Conservation (phyloP, 331 rosid species). For the Phaseolus coccineus region DNA sequence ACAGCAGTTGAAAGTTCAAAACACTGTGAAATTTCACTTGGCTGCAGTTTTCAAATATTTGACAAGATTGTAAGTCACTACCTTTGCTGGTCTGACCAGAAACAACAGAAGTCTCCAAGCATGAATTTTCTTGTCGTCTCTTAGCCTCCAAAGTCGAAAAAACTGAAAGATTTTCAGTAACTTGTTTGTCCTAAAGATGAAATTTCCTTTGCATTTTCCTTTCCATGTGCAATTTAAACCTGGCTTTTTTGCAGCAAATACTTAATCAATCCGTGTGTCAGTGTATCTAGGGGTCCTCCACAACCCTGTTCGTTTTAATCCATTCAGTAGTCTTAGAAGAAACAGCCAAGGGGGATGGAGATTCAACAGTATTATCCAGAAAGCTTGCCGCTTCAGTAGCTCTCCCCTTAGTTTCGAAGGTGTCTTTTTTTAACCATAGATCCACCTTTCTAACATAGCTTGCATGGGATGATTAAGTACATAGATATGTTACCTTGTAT, state of each 20-base stretch:
- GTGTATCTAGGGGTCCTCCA: slow-evolving; percentile 61
- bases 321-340: slow-evolving; percentile 54
- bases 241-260: slow-evolving; percentile 86
- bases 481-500: too few relatives aligned
- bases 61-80: slow-evolving; percentile 48
- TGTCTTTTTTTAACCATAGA: slow-evolving; percentile 68
- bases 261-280: slow-evolving; percentile 78
- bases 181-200: slow-evolving; percentile 56
- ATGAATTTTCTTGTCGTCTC: slow-evolving; percentile 54
- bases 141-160: slow-evolving; percentile 57
- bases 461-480: too few relatives aligned
- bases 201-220: slow-evolving; percentile 87
- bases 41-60: slow-evolving; percentile 61
- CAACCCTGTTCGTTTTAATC: slow-evolving; percentile 54
- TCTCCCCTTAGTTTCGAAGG: slow-evolving; percentile 93
- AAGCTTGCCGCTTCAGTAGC: slow-evolving; percentile 70
- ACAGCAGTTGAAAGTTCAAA: slow-evolving; percentile 72
- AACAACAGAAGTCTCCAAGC: slow-evolving; percentile 54
- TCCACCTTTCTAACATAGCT: slow-evolving; percentile 39
- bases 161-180: slow-evolving; percentile 56
- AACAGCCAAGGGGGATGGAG: slow-evolving; percentile 51
- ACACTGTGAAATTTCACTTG: slow-evolving; percentile 81
- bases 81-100: slow-evolving; percentile 46
- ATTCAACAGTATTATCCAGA: slow-evolving; percentile 61
- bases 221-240: slow-evolving; percentile 67